These are phyloP conservation scores for Melanogaster broomeanus DNA, from an alignment of 768 basidiomycete species.

Conservation along the genomic window DNA sequence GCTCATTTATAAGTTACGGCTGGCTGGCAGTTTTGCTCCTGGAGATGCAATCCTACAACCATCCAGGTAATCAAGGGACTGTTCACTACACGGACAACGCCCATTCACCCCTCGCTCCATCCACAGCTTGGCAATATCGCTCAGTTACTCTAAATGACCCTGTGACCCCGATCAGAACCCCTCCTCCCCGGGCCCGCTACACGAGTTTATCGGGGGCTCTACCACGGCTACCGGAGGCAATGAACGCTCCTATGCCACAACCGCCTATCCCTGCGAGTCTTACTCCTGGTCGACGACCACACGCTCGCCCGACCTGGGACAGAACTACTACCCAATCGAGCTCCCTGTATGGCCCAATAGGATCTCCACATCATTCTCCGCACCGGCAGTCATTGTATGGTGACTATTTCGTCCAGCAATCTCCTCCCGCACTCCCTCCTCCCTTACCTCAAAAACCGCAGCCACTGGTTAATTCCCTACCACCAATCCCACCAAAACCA, in stretches of 20 bases:
- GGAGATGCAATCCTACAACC: constrained; percentile 34
- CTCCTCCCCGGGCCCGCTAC: constrained; percentile 20
- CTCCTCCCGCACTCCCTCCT: constrained; percentile 20
- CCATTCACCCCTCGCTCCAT: constrained; percentile 5
- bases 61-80: constrained; percentile 21
- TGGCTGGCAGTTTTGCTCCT: background rate
- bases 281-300: constrained; percentile 23
- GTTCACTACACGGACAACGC: background rate
- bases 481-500: constrained; percentile 46
- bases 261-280: constrained; percentile 25
- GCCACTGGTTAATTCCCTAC: constrained; percentile 27
- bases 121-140: constrained; percentile 23
- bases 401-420: constrained; percentile 24
- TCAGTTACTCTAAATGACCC: constrained; percentile 18
- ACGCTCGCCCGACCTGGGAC: constrained; percentile 18
- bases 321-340: constrained; percentile 5
- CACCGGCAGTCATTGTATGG: constrained; percentile 26
- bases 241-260: constrained; percentile 1
- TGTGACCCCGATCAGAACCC: constrained; percentile 3
- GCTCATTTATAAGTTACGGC: background rate
- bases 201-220: constrained; percentile 17
- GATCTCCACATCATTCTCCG: constrained; percentile 11
- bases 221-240: constrained; percentile 1
- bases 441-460: constrained; percentile 33
- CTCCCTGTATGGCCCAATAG: constrained; percentile 6